A percentile compares a stretch with the other conserved stretches of the same genome.
phyloP scores from a whole-genome alignment of 2,329 filamentous ascomycete species.

The Seiridium cupressi region DNA sequence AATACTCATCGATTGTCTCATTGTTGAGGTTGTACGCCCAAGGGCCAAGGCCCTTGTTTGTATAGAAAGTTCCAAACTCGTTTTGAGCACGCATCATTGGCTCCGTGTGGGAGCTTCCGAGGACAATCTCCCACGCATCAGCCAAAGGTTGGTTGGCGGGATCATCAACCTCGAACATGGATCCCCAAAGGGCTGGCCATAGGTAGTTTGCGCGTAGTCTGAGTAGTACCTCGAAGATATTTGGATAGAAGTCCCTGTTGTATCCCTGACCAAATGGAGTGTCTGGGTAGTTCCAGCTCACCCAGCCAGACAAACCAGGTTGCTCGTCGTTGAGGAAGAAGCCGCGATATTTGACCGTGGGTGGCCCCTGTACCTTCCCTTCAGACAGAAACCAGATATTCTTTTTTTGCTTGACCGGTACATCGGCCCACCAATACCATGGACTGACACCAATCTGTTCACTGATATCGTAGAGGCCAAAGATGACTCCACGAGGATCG shows the following conservation, averaged over 20 bases:
- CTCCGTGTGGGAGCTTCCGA: constrained; percentile 72
- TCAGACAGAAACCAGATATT: constrained; percentile 54
- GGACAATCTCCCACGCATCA: constrained; percentile 71
- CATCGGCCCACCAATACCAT: constrained; percentile 69
- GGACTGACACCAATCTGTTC: constrained; percentile 73
- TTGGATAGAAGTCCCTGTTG: constrained; percentile 64
- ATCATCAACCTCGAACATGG: constrained; percentile 73
- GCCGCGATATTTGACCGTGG: constrained; percentile 65
- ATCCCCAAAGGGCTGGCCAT: constrained; percentile 71
- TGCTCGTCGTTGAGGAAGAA: constrained; percentile 72
- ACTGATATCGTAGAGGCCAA: constrained; percentile 67
- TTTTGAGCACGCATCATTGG: constrained; percentile 65
- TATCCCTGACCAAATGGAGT: constrained; percentile 46
- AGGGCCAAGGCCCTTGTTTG: constrained; percentile 42
- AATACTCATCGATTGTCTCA: constrained; percentile 65
- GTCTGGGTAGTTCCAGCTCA: constrained; percentile 41
- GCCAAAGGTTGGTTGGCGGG: constrained; percentile 65
- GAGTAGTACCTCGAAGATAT: constrained; percentile 69
- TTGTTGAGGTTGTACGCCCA: constrained; percentile 74
- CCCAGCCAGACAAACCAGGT: constrained; percentile 66
- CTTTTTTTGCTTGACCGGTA: constrained; percentile 47
- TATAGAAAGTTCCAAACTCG: constrained; percentile 51
- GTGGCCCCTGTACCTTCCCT: constrained; percentile 56
- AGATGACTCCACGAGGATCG: constrained; percentile 59
- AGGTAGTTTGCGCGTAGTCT: constrained; percentile 71